A percentile compares a stretch with the other conserved stretches of the same genome.
These are phyloP conservation scores for Glonium stellatum DNA, from an alignment of 495 filamentous ascomycete genomes.

Conservation along the genomic window DNA sequence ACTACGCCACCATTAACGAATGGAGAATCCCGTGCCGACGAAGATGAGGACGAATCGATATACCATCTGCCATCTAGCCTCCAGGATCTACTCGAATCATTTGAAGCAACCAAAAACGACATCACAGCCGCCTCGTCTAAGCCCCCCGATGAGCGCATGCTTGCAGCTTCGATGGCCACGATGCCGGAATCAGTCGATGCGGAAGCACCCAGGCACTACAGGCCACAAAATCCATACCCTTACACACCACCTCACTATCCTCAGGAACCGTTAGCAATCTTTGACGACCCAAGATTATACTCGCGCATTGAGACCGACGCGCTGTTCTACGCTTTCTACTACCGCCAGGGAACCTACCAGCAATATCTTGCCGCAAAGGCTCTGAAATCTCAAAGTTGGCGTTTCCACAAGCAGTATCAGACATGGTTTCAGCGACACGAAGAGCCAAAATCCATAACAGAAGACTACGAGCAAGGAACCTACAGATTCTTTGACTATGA, in stretches of 20 bases:
- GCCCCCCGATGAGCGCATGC: conserved; percentile 49
- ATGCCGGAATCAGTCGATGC: conserved; percentile 71
- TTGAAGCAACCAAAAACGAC: conserved; percentile 66
- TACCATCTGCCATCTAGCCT: conserved; percentile 90
- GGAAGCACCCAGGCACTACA: conserved; percentile 75
- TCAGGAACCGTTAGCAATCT: conserved; percentile 79
- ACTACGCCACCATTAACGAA: conserved; percentile 43
- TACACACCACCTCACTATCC: conserved; percentile 81
- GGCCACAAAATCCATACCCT: conserved; percentile 64
- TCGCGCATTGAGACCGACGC: conserved; percentile 86
- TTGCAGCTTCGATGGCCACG: conserved; percentile 60
- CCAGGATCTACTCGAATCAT: conserved; percentile 83
- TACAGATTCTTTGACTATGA: conserved; percentile 99
- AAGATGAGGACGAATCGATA: conserved; percentile 69
- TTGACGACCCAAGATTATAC: conserved; percentile 85
- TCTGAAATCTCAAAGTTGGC: conserved; percentile 93
- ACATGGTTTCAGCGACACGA: conserved; percentile 99
- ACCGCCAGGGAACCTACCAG: conserved; percentile 90
- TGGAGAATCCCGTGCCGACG: conserved; percentile 42
- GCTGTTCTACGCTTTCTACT: conserved; percentile 99
- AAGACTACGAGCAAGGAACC: conserved; percentile 96
- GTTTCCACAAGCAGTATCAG: conserved; percentile 99
- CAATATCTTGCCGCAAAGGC: conserved; percentile 96
- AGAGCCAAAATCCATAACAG: conserved; percentile 95
- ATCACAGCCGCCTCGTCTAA: conserved; percentile 24